Evolutionary conservation across 371 early-diverging fungal species (phyloP), one percentile per base, ranked within the genome.

Genomic region (Synchytrium microbalum): DNA sequence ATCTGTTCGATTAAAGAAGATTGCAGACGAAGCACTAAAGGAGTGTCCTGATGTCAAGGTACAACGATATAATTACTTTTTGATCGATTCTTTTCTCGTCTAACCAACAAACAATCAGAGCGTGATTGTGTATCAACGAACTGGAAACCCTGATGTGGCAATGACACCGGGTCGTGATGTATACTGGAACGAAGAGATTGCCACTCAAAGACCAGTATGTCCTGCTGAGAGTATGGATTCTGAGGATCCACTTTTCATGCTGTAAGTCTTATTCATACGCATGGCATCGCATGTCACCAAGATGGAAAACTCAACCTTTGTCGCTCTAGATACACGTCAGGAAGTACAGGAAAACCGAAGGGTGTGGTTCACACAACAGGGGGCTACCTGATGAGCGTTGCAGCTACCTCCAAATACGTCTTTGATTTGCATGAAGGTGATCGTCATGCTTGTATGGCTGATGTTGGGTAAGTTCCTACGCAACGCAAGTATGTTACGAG

Each of bases 281-380:
- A n/a, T n/a, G n/a, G n/a, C n/a, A n/a, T n/a, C n/a, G n/a, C n/a
- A n/a, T n/a, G n/a, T n/a, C n/a, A n/a, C 25, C 14, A 16, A 23
- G 51, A 14, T 60, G 19, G 14, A 19, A 52, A 60, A n/a, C n/a
- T 60, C 13, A 29, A 19, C 14, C 32, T 13, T 51, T 29, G 60
- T 38, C 14, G 14, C 13, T 60, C 14, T 51, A 60, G 19, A 16
- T 10, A 51, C 19, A 10, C 24, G 14, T 14, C 14, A 14, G 13
- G 14, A 24, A 57, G 58, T 27, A 60, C 60, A 16, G 60, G 60
- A 10, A 75, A 88, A 8, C 87, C 88, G 25, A 92, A 91, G 81
- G 96, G 96, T 25, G 91, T 98, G 3, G 87, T 92, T 2, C 91
- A 95, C 54, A 85, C 97, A 8, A 90, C 95, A 1, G 99, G 84